Conservation (phyloP, 2,329 filamentous ascomycete genomes). For the Paraconiothyrium sp. region DNA sequence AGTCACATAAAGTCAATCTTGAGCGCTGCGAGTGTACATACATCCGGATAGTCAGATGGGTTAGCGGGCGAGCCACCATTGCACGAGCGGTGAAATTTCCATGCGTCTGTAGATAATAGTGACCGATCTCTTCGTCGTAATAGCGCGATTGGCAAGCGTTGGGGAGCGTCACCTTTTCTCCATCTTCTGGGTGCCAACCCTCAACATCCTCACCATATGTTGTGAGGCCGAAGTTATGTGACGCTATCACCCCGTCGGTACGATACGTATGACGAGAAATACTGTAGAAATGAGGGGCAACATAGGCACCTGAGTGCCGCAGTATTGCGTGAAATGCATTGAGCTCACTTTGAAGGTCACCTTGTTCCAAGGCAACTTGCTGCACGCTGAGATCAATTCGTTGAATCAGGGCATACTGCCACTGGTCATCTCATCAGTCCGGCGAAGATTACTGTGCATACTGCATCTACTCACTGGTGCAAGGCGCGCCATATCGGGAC, state of each 20-base stretch:
- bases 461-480: background rate
- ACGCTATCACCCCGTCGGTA: constrained; percentile 1
- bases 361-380: background rate
- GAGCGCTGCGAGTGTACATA: background rate
- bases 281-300: constrained; percentile 7
- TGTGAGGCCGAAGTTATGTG: constrained; percentile 9
- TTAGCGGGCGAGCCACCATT: constrained; percentile 14
- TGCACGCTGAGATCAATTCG: constrained; percentile 7
- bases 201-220: background rate
- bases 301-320: constrained; percentile 9
- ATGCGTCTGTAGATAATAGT: background rate
- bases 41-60: constrained; percentile 11
- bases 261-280: background rate
- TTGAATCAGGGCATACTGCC: constrained; percentile 13
- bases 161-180: constrained; percentile 8
- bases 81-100: constrained; percentile 7
- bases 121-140: background rate
- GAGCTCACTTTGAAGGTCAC: background rate
- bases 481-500: background rate
- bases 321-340: background rate
- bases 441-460: too few relatives aligned
- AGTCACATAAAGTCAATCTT: too few relatives aligned
- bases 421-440: background rate
- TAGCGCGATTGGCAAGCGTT: background rate
- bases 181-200: constrained; percentile 7